phyloP scores from a whole-genome alignment of 768 basidiomycete genomes.

The Termitomyces sp. region DNA sequence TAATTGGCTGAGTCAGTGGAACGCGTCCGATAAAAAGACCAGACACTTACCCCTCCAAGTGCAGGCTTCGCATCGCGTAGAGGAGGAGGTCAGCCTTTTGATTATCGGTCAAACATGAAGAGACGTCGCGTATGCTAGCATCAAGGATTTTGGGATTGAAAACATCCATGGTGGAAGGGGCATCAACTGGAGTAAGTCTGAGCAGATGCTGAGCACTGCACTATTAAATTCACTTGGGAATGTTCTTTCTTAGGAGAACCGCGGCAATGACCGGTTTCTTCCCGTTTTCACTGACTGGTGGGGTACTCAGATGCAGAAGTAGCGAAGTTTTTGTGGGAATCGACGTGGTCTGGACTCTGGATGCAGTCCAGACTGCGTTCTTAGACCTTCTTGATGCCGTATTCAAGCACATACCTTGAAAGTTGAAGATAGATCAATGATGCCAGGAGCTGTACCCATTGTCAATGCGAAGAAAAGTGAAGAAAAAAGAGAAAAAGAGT shows the following conservation, averaged over 20 bases:
- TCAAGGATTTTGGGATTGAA: constrained; percentile 78
- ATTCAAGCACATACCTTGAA: background rate
- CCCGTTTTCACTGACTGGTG: background rate
- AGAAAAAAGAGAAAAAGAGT: background rate
- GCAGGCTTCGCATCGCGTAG: constrained; percentile 79
- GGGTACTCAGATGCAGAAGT: background rate
- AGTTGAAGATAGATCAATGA: background rate
- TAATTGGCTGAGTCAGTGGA: background rate
- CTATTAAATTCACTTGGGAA: background rate
- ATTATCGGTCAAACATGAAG: constrained; percentile 48
- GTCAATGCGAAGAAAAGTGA: background rate
- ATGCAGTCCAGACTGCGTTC: constrained; percentile 6
- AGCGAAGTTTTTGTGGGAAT: background rate
- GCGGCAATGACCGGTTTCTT: constrained; percentile 2
- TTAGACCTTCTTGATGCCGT: background rate
- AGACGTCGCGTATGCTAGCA: constrained; percentile 68
- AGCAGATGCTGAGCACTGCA: background rate
- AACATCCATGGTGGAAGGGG: constrained; percentile 37
- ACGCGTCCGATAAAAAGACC: background rate
- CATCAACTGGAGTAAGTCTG: background rate
- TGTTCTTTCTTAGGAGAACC: background rate
- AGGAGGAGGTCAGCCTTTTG: constrained; percentile 69
- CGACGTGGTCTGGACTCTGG: constrained; percentile 10
- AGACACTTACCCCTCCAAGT: constrained; percentile 53
- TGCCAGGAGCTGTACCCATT: background rate